Percentiles rank a stretch among this genome's conserved stretches.
Evolutionary conservation across 192 early-diverging fungal species (phyloP).

Genomic region (Backusella luteola): DNA sequence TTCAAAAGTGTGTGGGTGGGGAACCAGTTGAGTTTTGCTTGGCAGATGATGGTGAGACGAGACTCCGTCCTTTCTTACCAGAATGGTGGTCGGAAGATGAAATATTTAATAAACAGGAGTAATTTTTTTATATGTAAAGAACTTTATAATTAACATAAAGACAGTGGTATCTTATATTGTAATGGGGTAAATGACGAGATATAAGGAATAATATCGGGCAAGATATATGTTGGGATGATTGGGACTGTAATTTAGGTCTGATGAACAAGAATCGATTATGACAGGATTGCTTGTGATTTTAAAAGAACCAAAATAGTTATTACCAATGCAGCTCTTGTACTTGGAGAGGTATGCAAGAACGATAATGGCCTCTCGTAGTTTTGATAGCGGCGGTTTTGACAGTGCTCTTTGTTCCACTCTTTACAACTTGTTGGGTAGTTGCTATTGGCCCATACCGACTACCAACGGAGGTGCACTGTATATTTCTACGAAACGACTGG

Average conservation of each 20-base stretch:
- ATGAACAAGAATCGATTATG: background rate
- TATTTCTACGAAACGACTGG: no score
- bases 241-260: background rate
- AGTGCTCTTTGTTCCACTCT: background rate
- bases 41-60: background rate
- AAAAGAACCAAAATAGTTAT: background rate
- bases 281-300: background rate
- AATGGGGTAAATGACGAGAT: background rate
- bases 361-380: background rate
- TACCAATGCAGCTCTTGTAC: constrained; percentile 5
- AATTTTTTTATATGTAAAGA: background rate
- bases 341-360: constrained; percentile 2
- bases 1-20: constrained; percentile 25
- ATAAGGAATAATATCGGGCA: background rate
- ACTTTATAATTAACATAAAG: background rate
- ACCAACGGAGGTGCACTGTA: no score
- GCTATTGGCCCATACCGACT: background rate
- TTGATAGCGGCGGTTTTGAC: background rate
- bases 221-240: background rate
- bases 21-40: background rate
- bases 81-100: constrained; percentile 23
- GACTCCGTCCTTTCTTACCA: constrained; percentile 24
- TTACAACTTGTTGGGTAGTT: background rate
- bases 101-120: background rate
- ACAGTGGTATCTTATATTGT: background rate